Base-by-base conservation (phyloP, 148 eudicot genomes). In the Talinum fruticosum region DNA sequence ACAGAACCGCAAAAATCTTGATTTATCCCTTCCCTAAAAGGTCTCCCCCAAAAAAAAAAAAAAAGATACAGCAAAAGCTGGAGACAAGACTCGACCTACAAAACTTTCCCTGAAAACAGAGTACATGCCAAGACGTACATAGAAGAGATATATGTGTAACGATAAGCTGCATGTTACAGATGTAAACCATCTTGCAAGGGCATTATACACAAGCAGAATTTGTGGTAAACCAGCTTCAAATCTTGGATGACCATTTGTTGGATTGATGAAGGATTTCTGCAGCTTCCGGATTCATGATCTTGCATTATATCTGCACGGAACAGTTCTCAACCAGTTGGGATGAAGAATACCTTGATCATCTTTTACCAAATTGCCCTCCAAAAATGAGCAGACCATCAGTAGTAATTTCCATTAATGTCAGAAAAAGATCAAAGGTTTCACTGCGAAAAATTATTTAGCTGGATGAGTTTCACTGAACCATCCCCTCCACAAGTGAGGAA, bases 401-500 rank as follows among this genome's bases (percentile, higher is more conserved):
- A 28, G 13, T 29, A 34, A 8, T 16, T 26, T 26, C 35, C n/a
- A 29, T 26, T n/a, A 49, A 51, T 23, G 24, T 49, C 8, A 28
- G 74, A 30, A 3, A 32, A 57, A 53, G 37, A 45, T 45, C 36
- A 16, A 75, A 10, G 41, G 14, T 59, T 64, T 64, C 71, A 71
- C 30, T 47, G 84, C 6, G 69, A 26, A 30, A 75, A 67, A 76
- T 86, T 86, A 62, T 81, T 76, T 59, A 93, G 86, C 84, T 86
- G 84, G 69, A 90, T 83, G 69, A 82, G 71, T 80, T 90, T 93
- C 61, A 93, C 97, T n/a, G 83, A 71, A 47, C 98, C 94, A 76
- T 93, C 98, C 61, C 94, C 97, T 45, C 98, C 98, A 72, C 98
- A 93, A 12, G 94, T 71, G 69, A 93, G 84, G 74, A 93, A 93